Percentiles rank a stretch among this genome's conserved stretches.
These are phyloP conservation scores for Cladosporium sp. DNA, from an alignment of 2,329 filamentous ascomycete genomes.

Conservation along the genomic window DNA sequence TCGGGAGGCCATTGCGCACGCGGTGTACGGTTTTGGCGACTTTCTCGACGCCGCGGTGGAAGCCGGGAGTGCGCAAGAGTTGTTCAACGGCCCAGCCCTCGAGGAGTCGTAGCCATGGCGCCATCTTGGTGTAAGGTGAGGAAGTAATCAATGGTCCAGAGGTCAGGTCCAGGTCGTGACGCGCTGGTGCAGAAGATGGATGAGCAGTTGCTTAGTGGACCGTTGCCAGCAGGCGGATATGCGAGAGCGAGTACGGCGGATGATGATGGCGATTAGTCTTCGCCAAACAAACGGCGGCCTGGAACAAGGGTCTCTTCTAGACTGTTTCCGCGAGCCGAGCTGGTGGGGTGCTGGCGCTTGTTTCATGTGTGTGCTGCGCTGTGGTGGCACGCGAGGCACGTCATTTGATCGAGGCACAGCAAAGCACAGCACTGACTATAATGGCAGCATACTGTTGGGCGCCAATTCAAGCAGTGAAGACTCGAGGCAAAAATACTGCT, in stretches of 20 bases:
- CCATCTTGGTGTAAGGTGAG: conserved; percentile 26
- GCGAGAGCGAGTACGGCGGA: neutral
- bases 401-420: neutral
- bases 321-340: conserved; percentile 7
- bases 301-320: conserved; percentile 5
- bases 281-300: neutral
- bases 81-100: conserved; percentile 42
- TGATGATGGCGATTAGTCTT: neutral
- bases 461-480: neutral
- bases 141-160: neutral
- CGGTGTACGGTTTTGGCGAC: conserved; percentile 50
- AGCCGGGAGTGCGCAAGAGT: conserved; percentile 55
- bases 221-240: neutral
- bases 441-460: neutral
- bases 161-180: too few species aligned
- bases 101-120: conserved; percentile 39
- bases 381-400: neutral
- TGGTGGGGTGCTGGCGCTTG: conserved; percentile 9
- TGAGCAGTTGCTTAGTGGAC: neutral
- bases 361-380: neutral
- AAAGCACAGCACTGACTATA: neutral
- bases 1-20: conserved; percentile 49
- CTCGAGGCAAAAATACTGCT: neutral
- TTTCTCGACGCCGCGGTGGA: conserved; percentile 55
- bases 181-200: neutral